Base-by-base conservation (phyloP, 106 monocot species). In the Dioscorea dumetorum region DNA sequence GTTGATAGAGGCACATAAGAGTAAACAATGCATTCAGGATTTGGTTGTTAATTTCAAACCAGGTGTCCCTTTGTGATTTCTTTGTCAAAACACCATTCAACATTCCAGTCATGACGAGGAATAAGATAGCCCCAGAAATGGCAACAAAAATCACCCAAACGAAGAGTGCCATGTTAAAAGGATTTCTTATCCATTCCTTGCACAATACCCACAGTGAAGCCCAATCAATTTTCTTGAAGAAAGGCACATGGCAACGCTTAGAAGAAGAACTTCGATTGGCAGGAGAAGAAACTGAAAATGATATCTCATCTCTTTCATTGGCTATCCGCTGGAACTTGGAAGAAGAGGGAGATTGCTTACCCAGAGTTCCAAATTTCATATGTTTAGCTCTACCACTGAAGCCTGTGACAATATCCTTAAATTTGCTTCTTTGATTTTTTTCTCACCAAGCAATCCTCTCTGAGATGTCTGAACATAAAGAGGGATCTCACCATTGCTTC, bases 1-100 rank as follows among this genome's bases (percentile, higher is more conserved):
- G 82, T n/a, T 82, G 77, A 58, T 78, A 78, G 8, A 82, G 82
- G 62, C 78, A 78, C 82, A 82, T 82, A 12, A 82, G 78, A 54
- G 82, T 82, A 50, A 82, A 82, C 33, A 82, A 33, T 19, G 82
- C 82, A 34, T 82, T 82, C 15, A 82, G 17, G 51, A 82, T 82
- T 63, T 82, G 82, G 52, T 82, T 82, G 66, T 82, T 82, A n/a
- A 82, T 74, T 57, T 82, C 82, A 53, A 82, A 82, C 82, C 82
- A 82, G 21, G 74, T 50, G 61, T 82, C 57, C 33, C 78, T 65
- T 49, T 82, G 78, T 8, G 82, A 74, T 71, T 82, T 82, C 52
- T 34, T 82, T 31, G 74, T 77, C 12, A 82, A 33, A 28, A 50
- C 82, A 56, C 33, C 70, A 50, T 82, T 82, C 19, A 82, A 49